Conservation (phyloP, 139 green algal genomes). For the Astrephomene gubernaculifera region DNA sequence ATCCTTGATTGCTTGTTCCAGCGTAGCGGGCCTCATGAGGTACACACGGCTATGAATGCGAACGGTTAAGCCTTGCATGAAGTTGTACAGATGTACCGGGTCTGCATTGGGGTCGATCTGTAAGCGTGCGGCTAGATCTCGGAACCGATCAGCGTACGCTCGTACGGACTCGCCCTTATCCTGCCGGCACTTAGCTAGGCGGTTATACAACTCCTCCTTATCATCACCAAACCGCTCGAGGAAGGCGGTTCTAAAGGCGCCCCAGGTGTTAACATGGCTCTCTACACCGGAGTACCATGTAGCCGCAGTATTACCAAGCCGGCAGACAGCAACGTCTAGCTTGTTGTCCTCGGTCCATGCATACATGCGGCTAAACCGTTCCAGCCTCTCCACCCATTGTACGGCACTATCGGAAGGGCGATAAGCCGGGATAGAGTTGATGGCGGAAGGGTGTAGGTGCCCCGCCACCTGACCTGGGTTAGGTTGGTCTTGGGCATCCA, state of each 20-base stretch:
- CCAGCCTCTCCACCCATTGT: neutral
- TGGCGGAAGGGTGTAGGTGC: neutral
- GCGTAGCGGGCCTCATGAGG: neutral
- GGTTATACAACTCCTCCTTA: neutral
- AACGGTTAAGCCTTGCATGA: neutral
- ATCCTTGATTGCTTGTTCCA: neutral
- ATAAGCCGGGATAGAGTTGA: neutral
- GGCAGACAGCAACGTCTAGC: neutral
- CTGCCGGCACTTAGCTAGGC: neutral
- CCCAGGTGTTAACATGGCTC: neutral
- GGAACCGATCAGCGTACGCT: neutral
- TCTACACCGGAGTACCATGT: neutral
- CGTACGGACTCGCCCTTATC: neutral
- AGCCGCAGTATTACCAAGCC: neutral
- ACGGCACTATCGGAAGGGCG: neutral
- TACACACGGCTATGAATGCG: neutral
- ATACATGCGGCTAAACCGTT: neutral
- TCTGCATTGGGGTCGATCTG: neutral
- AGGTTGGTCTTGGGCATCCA: too few relatives aligned
- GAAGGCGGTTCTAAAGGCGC: neutral
- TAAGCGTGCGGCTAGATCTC: neutral
- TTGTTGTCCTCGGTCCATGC: neutral
- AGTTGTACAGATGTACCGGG: constrained; percentile 9
- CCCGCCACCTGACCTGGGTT: too few relatives aligned
- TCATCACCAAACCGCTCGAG: neutral